Conservation (phyloP, 1,284 basidiomycete species). For the Ceratorhiza oryzae-sativae region DNA sequence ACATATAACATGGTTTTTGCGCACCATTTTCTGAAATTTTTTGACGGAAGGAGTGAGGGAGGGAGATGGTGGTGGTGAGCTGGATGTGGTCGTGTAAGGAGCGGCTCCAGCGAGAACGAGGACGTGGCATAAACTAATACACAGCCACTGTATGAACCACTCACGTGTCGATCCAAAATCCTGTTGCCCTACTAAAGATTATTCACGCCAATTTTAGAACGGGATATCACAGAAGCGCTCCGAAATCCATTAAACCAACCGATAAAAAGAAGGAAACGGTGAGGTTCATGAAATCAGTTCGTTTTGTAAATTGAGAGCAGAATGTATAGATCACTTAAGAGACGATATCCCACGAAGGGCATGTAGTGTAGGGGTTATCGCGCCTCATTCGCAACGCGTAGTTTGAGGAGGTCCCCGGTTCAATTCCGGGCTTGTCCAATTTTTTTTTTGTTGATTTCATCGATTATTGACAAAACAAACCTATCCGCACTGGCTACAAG, state of each 20-base stretch:
- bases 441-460: too few relatives aligned
- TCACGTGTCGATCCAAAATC: background rate
- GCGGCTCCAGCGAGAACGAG: conserved; percentile 39
- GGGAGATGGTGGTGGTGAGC: conserved; percentile 32
- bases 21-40: conserved; percentile 36
- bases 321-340: too few relatives aligned
- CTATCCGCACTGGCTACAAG: too few relatives aligned
- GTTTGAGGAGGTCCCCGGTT: conserved; percentile 33
- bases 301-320: too few relatives aligned
- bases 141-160: conserved; percentile 40
- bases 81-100: conserved; percentile 30
- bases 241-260: too few relatives aligned
- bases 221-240: too few relatives aligned
- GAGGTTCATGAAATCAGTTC: too few relatives aligned
- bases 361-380: conserved; percentile 26
- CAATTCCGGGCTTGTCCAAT: conserved; percentile 30
- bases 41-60: conserved; percentile 12
- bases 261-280: too few relatives aligned
- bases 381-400: conserved; percentile 20
- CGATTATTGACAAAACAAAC: too few relatives aligned
- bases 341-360: too few relatives aligned
- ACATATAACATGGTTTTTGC: background rate
- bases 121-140: conserved; percentile 43
- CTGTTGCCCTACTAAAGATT: too few relatives aligned
- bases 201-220: too few relatives aligned